Evolutionary conservation across 768 basidiomycete genomes (phyloP), one percentile per base, ranked within the genome.

Genomic region (Boletellus emodensis): DNA sequence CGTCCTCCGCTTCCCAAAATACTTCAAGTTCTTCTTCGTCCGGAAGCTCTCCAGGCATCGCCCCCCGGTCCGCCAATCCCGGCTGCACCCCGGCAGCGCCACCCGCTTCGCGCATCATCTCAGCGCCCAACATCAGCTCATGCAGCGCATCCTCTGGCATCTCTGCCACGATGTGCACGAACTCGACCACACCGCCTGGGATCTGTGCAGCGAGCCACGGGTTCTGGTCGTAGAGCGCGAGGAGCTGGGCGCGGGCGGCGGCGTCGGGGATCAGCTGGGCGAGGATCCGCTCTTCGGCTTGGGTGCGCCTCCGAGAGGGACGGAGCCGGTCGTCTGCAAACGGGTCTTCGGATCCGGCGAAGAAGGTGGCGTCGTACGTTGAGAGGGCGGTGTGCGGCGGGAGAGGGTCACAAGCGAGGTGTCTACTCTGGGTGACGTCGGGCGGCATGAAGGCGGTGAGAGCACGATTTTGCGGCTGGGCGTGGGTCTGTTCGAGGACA

Each of bases 341-440:
- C 14, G 73, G 48, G 55, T 85, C 83, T 45, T 84, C 83, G 3
- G 76, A 71, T 2, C 81, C 80, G 14, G 67, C 71, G 71, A 97
- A 94, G 69, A 94, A 96, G n/a, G 65, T 66, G 4, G 76, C 71
- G 54, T 92, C 77, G 68, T 96, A 96, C 36, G 59, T 63, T 32
- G 76, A 85, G 2, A 82, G 60, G 3, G 77, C 69, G 1, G 77
- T 76, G 6, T 69, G 70, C 0, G 94, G 94, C 0, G 94, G 92
- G 3, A 95, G 72, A 1, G 94, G 94, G 61, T 97, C 95, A 58
- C 86, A 96, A 9, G 85, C 82, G 53, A 90, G 72, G 6, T 81
- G 75, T 48, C 81, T 78, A 12, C 68, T 71, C 5, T 74, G 69
- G 12, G 79, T 67, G 4, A 88, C 73, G 5, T 71, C 59, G 12